A percentile compares a stretch with the other conserved stretches of the same genome.
Evolutionary conservation across 495 filamentous ascomycete genomes (phyloP).

Genomic region (Amphirosellinia nigrospora): DNA sequence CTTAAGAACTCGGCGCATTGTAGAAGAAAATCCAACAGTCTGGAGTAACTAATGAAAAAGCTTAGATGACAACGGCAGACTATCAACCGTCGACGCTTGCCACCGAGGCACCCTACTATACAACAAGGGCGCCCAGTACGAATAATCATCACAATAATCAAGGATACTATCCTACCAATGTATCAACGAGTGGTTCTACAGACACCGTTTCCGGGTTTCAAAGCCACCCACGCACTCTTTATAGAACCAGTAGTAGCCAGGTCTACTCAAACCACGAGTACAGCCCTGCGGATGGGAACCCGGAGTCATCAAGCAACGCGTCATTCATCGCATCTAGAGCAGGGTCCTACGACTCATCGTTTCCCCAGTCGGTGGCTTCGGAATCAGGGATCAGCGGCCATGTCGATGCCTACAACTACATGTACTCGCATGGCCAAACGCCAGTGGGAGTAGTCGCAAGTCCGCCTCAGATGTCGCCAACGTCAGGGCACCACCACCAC

Average conservation of each 20-base stretch:
- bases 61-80: constrained; percentile 36
- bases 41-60: constrained; percentile 21
- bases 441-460: constrained; percentile 28
- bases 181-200: constrained; percentile 28
- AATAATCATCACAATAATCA: constrained; percentile 31
- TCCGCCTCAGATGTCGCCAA: constrained; percentile 30
- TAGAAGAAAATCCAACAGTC: not conserved
- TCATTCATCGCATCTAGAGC: constrained; percentile 30
- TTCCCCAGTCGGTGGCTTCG: constrained; percentile 30
- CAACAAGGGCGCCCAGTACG: constrained; percentile 28
- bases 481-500: constrained; percentile 22
- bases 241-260: constrained; percentile 29
- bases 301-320: constrained; percentile 31
- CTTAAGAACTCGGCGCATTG: not conserved
- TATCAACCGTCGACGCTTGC: constrained; percentile 33
- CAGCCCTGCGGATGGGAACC: constrained; percentile 30
- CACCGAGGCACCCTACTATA: constrained; percentile 34
- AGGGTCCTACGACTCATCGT: constrained; percentile 35
- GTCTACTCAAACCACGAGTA: constrained; percentile 32
- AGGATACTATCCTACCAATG: constrained; percentile 29
- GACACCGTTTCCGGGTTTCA: constrained; percentile 33
- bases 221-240: constrained; percentile 30
- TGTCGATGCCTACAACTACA: constrained; percentile 34
- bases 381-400: constrained; percentile 30
- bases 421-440: constrained; percentile 34